Conservation (phyloP, 2,329 filamentous ascomycete species). For the Xylaria sp. region DNA sequence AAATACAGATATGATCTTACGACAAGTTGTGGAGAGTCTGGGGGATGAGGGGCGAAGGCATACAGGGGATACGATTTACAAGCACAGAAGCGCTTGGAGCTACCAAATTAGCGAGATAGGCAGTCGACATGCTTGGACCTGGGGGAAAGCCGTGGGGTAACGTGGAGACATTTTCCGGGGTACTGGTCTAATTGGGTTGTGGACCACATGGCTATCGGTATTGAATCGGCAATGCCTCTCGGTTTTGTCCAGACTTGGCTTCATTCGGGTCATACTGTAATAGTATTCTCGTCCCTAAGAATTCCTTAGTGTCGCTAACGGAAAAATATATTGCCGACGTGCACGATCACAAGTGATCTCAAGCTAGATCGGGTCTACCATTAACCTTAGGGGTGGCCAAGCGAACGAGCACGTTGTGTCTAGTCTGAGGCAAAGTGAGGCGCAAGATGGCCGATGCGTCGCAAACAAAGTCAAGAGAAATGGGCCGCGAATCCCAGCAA, state of each 20-base stretch:
- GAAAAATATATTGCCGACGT: not conserved
- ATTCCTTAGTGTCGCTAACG: not conserved
- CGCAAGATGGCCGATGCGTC: not conserved
- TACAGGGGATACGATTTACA: not conserved
- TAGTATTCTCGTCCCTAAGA: not conserved
- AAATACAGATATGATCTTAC: too few relatives aligned
- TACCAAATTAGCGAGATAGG: slow-evolving; percentile 8
- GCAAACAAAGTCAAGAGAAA: not conserved
- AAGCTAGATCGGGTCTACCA: not conserved
- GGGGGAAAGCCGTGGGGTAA: not conserved
- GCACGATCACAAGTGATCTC: not conserved
- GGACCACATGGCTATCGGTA: too few relatives aligned
- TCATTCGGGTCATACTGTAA: not conserved
- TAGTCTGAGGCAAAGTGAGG: not conserved
- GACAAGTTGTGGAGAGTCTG: too few relatives aligned
- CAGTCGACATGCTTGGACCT: not conserved
- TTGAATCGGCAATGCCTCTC: not conserved
- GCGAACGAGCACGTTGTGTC: not conserved
- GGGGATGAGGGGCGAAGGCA: slow-evolving; percentile 9
- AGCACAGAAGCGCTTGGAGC: not conserved
- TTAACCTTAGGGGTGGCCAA: not conserved
- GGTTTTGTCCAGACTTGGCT: not conserved
- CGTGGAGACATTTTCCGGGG: not conserved
- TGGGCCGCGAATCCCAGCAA: not conserved
- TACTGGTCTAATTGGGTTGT: not conserved